Evolutionary conservation across 495 filamentous ascomycete genomes (phyloP), one percentile per base, ranked within the genome.

Genomic region (Penicillium waksmanii): DNA sequence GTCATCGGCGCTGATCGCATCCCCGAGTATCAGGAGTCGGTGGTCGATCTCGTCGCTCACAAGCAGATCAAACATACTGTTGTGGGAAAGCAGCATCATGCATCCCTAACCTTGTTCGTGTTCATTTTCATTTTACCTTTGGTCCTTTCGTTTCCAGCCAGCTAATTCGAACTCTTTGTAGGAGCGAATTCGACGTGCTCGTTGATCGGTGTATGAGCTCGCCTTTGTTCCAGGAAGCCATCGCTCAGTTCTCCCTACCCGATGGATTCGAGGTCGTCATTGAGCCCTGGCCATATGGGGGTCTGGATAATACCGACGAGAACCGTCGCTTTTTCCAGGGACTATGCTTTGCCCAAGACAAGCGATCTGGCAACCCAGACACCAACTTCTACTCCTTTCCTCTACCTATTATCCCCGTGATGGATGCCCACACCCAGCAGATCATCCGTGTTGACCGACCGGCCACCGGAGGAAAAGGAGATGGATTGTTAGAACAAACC

Each of bases 301-400:
- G 85, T 2, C 77, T 82, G 36, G 86, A 88, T 55, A 61, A 73
- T 19, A 74, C 73, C 10, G 79, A 84, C 35, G 83, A 85, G 35
- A 80, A 84, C 40, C 72, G 81, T 5, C 84, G 82, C 1, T 84
- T 77, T 58, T 78, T 83, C 63, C 82, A 82, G 58, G 82, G 75
- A 5, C 61, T 83, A 4, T 80, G 78, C 63, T 84, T 84, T 58
- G 81, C 77, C 3, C 71, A 68, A 19, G 70, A 80, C 54, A 71
- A 66, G 21, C 67, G 65, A 43, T 73, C 71, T 19, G 71, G 74
- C 13, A 80, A 80, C 51, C 58, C 66, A 11, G 77, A 80, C 51
- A 69, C 77, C 38, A 94, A 93, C 64, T 89, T 94, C 64, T 96
- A 96, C 72, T 87, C 91, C 0, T 87, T 90, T 60, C 92, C 92